Base-by-base conservation (phyloP, 2,329 filamentous ascomycete genomes). In the Fonsecaea pugnacius region DNA sequence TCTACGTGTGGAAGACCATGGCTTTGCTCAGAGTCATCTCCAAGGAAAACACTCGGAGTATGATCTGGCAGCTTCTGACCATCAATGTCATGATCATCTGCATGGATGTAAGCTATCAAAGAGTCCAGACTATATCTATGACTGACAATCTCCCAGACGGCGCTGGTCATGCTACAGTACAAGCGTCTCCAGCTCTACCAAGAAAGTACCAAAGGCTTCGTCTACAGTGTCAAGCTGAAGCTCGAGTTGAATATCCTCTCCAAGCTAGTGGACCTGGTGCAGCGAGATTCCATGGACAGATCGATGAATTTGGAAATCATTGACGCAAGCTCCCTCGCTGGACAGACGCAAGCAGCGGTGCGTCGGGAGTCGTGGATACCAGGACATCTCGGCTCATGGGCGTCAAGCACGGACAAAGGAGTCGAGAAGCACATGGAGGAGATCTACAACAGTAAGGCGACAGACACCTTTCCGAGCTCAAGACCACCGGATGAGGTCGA, bases 1-100 rank as follows among this genome's bases (percentile, higher is more conserved):
- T 84, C 12, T 86, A 84, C 70, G 84, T 86, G 59, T 77, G 75
- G 73, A 82, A 85, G 67, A 83, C 84, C 0, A 72, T 82, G 63
- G 78, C 76, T 79, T 77, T 85, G 61, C 75, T 85, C 60, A 78
- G 77, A 8, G 69, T 80, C n/a, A 78, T 83, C 64, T 77, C 76
- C 16, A 76, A 79, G 60, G 71, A 72, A 21, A 70, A 73, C 60
- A 78, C 78, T 54, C 75, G 78, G 67, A 78, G 77, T 58, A 78
- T 83, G 64, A 79, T 82, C 73, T 79, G 76, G 66, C 80, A 83
- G 70, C 76, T 83, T 30, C 72, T 84, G 50, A 70, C 74, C 60
- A 81, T 83, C 72, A 83, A 83, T 69, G 59, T 79, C 24, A 74
- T 81, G 58, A 81, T 81, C 65, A 81, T 81, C 64, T 56, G 74